Evolutionary conservation across 2,329 filamentous ascomycete genomes (phyloP).

Genomic region (Aspergillus sp.): DNA sequence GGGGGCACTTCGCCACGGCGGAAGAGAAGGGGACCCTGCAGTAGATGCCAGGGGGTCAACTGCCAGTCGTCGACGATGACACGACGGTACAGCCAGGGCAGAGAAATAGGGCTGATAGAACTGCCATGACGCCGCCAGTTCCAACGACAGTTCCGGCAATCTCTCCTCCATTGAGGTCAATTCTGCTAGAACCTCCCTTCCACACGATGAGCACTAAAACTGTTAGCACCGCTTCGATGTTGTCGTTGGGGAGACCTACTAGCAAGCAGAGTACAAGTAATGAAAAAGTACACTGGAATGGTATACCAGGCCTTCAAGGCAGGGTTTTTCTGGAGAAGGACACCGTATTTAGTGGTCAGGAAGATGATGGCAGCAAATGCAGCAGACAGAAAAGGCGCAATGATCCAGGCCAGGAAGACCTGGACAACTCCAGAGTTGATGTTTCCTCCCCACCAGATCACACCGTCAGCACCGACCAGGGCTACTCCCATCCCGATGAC

Average conservation of each 20-base stretch:
- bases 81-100: conserved; percentile 17
- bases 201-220: conserved; percentile 20
- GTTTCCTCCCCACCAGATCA: conserved; percentile 20
- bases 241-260: conserved; percentile 2
- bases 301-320: conserved; percentile 13
- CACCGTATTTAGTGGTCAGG: conserved; percentile 16
- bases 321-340: conserved; percentile 13
- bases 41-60: conserved; percentile 13
- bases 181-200: conserved; percentile 19
- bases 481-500: conserved; percentile 21
- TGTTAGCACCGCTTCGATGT: background rate
- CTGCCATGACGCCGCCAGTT: conserved; percentile 13
- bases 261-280: conserved; percentile 17
- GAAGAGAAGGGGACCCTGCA: conserved; percentile 16
- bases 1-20: conserved; percentile 17
- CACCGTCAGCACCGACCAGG: conserved; percentile 11
- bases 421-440: conserved; percentile 22
- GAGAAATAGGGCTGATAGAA: conserved; percentile 11
- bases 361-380: conserved; percentile 18
- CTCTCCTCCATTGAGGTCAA: conserved; percentile 12
- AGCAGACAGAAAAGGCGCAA: conserved; percentile 17
- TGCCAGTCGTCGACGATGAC: conserved; percentile 17
- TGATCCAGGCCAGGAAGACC: conserved; percentile 22
- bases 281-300: conserved; percentile 18
- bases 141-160: conserved; percentile 15